A percentile compares a stretch with the other conserved stretches of the same genome.
Conservation (phyloP, 305 asterid genomes). For the Andrographis paniculata region DNA sequence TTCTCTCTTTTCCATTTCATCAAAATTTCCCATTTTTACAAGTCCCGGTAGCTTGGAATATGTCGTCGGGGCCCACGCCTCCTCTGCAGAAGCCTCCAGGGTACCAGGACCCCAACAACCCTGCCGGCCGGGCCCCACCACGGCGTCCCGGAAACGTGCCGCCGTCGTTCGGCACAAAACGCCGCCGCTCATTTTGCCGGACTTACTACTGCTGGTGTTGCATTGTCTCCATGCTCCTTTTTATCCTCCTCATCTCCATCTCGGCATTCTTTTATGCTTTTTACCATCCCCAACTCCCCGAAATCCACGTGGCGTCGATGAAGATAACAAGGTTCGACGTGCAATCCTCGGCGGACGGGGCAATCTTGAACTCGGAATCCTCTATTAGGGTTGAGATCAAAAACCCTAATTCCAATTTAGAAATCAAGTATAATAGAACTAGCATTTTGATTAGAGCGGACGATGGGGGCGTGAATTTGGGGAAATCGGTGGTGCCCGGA, state of each 20-base stretch:
- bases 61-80: too few relatives aligned
- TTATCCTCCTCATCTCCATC: neutral
- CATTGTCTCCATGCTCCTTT: neutral
- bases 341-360: neutral
- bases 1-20: too few relatives aligned
- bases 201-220: neutral
- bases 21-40: too few relatives aligned
- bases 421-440: neutral
- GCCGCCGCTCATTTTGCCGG: neutral
- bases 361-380: neutral
- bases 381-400: neutral
- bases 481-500: neutral
- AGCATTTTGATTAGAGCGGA: neutral
- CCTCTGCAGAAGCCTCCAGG: too few relatives aligned
- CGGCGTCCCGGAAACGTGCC: too few relatives aligned
- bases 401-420: neutral
- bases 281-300: neutral
- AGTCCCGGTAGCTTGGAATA: too few relatives aligned
- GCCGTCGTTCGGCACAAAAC: too few relatives aligned
- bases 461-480: neutral
- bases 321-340: neutral
- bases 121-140: too few relatives aligned
- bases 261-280: neutral
- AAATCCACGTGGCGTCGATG: neutral
- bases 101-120: too few relatives aligned